Percentiles rank a stretch among this genome's conserved stretches.
phyloP scores from a whole-genome alignment of 495 filamentous ascomycete species.

The Hypoxylon subgilvum region DNA sequence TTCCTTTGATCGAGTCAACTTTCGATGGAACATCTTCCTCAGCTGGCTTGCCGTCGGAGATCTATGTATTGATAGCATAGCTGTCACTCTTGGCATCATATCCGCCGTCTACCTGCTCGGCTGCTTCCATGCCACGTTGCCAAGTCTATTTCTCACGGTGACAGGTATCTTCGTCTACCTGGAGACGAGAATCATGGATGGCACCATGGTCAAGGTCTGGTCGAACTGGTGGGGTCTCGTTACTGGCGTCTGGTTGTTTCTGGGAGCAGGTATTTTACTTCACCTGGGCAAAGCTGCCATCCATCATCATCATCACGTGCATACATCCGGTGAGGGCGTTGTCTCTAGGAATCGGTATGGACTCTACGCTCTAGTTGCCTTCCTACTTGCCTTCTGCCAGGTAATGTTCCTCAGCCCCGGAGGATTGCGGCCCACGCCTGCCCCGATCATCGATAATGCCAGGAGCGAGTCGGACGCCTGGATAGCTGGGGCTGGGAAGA shows the following conservation, averaged over 20 bases:
- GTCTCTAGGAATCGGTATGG: constrained; percentile 28
- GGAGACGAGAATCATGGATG: constrained; percentile 33
- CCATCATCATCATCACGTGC: constrained; percentile 9
- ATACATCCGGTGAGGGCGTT: constrained; percentile 15
- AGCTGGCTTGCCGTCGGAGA: constrained; percentile 29
- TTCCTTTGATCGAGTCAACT: constrained; percentile 26
- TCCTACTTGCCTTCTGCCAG: constrained; percentile 28
- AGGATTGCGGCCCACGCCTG: constrained; percentile 19
- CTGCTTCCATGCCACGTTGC: constrained; percentile 22
- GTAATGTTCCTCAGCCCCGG: constrained; percentile 22
- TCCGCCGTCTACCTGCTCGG: constrained; percentile 32
- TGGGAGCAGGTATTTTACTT: constrained; percentile 33
- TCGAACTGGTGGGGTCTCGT: constrained; percentile 29
- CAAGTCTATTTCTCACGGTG: constrained; percentile 26
- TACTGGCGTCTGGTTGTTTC: constrained; percentile 23
- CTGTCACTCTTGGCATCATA: constrained; percentile 19
- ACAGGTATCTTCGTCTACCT: constrained; percentile 30
- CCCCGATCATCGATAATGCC: constrained; percentile 54
- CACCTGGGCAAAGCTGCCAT: constrained; percentile 19
- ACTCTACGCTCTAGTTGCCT: constrained; percentile 20
- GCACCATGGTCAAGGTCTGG: constrained; percentile 32
- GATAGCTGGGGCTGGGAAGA: constrained; percentile 50
- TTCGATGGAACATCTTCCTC: constrained; percentile 35
- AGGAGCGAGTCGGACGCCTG: constrained; percentile 52
- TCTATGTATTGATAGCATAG: constrained; percentile 24